Conservation (phyloP, 352 stramenopile genomes). For the Albugo laibachii region DNA sequence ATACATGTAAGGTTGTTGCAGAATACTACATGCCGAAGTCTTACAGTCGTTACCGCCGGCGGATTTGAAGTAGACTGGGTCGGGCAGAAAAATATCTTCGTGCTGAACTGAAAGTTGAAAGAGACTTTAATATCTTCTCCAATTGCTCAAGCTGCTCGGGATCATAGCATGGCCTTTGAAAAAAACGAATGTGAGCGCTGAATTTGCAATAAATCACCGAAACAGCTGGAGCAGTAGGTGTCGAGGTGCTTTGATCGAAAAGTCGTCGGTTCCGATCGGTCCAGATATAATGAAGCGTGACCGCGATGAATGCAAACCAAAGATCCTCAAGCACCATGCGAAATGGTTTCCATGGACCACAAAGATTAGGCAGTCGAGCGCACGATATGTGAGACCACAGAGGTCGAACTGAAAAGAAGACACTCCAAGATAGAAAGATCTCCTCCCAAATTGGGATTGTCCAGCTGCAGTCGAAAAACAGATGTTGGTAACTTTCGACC, state of each 20-base stretch:
- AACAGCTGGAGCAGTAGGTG: no score
- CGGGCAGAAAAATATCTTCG: no score
- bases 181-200: no score
- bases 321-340: not conserved
- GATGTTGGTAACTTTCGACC: constrained; percentile 4
- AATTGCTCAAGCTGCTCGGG: no score
- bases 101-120: no score
- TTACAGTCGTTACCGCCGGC: no score
- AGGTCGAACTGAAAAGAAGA: not conserved
- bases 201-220: no score
- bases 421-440: not conserved
- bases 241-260: not conserved
- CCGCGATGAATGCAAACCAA: constrained; percentile 2
- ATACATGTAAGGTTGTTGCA: no score
- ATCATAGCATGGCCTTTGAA: no score
- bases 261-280: constrained; percentile 3
- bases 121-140: no score
- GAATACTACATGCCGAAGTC: no score
- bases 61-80: no score
- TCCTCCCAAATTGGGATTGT: constrained; percentile 1
- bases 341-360: constrained; percentile 1
- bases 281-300: constrained; percentile 5
- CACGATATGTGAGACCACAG: constrained; percentile 1
- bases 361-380: not conserved
- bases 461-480: constrained; percentile 6